These are phyloP conservation scores for Entomortierella chlamydospora DNA, from an alignment of 192 early-diverging fungal species.

Conservation along the genomic window DNA sequence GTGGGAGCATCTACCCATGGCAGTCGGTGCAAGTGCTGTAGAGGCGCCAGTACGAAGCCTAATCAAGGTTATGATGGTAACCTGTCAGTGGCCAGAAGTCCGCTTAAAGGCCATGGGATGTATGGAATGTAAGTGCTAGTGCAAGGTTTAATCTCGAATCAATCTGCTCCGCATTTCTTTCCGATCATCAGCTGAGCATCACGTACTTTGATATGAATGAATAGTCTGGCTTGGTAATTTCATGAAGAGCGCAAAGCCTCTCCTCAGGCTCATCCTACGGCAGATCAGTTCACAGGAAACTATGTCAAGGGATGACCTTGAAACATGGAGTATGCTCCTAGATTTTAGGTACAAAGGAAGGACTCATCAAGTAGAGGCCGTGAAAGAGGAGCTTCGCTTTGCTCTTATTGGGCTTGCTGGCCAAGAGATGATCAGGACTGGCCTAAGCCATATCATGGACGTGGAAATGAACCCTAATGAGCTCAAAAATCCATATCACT, in stretches of 20 bases:
- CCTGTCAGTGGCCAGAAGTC: constrained; percentile 48
- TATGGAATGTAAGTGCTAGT: constrained; percentile 36
- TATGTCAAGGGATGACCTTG: constrained; percentile 27
- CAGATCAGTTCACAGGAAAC: constrained; percentile 34
- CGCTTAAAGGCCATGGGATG: constrained; percentile 41
- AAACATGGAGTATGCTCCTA: constrained; percentile 44
- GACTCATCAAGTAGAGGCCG: constrained; percentile 41
- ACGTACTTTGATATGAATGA: not conserved
- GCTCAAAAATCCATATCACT: constrained; percentile 42
- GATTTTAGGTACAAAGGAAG: constrained; percentile 47
- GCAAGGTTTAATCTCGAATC: not conserved
- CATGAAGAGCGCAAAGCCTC: constrained; percentile 35
- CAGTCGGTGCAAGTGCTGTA: constrained; percentile 20
- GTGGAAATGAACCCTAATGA: constrained; percentile 50
- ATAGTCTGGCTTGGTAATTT: constrained; percentile 51
- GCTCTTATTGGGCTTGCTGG: constrained; percentile 26
- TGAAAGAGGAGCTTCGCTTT: constrained; percentile 45
- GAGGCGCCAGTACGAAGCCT: constrained; percentile 32
- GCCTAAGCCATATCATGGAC: constrained; percentile 40
- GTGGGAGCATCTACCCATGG: constrained; percentile 27
- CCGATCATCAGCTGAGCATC: not conserved
- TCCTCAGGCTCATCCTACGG: constrained; percentile 31
- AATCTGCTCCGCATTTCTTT: not conserved
- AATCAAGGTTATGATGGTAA: constrained; percentile 51
- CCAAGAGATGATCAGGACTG: constrained; percentile 30